Percentiles rank a stretch among this genome's conserved stretches.
Evolutionary conservation across 495 filamentous ascomycete species (phyloP).

Genomic region (Copromyces sp.): DNA sequence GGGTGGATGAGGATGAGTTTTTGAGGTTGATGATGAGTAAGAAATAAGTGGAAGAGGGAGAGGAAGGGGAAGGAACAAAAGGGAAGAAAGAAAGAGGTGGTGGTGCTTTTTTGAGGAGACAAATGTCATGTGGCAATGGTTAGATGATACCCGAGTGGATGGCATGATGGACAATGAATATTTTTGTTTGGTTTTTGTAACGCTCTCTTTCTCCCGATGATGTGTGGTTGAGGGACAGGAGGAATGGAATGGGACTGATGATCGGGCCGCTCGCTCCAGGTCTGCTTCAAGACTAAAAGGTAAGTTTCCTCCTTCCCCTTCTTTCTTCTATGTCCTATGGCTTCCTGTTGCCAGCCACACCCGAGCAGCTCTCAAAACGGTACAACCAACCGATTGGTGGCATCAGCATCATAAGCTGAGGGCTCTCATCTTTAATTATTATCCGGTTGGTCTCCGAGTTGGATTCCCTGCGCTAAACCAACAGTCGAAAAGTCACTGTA

Average conservation of each 20-base stretch:
- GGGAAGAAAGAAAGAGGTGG: not conserved
- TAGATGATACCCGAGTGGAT: not conserved
- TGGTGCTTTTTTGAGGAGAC: not conserved
- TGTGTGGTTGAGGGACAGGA: not conserved
- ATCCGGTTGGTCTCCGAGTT: not conserved
- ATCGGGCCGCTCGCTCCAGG: not conserved
- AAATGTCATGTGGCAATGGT: not conserved
- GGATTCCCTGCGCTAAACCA: not conserved
- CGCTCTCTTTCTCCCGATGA: not conserved
- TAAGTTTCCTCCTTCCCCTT: not conserved
- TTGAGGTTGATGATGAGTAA: slow-evolving; percentile 39
- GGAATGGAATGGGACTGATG: not conserved
- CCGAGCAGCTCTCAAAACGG: not conserved
- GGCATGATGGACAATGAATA: not conserved
- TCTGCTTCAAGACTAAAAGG: not conserved
- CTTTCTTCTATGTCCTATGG: not conserved
- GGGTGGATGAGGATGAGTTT: slow-evolving; percentile 85
- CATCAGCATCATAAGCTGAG: not conserved
- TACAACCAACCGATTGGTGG: not conserved
- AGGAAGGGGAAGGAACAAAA: not conserved
- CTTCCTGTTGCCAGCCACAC: not conserved
- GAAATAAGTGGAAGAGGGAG: slow-evolving; percentile 10
- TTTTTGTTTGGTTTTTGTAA: not conserved
- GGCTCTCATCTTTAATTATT: not conserved
- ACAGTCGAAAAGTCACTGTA: not conserved